A percentile compares a stretch with the other conserved stretches of the same genome.
phyloP scores from a whole-genome alignment of 805 yeast genomes.

The Yarrowia yakushimensis region DNA sequence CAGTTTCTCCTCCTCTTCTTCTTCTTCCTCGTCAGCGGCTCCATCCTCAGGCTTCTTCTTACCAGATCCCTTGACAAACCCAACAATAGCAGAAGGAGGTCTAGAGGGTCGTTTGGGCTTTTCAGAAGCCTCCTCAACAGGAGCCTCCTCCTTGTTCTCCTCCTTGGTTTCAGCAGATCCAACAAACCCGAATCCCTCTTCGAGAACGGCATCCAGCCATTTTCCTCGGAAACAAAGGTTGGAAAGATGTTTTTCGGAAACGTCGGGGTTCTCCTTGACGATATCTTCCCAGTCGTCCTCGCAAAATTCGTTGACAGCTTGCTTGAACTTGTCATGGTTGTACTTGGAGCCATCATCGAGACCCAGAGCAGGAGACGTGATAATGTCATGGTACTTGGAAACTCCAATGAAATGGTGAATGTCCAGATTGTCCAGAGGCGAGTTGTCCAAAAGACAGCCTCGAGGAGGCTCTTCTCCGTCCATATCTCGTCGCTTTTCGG shows the following conservation, averaged over 20 bases:
- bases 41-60: neutral
- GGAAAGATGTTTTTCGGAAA: neutral
- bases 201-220: constrained; percentile 22
- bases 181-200: constrained; percentile 24
- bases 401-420: constrained; percentile 86
- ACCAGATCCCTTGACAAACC: constrained; percentile 5
- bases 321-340: constrained; percentile 73
- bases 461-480: constrained; percentile 63
- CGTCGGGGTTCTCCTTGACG: constrained; percentile 43
- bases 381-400: constrained; percentile 94
- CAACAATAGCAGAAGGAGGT: neutral
- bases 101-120: neutral
- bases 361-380: constrained; percentile 80
- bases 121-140: neutral
- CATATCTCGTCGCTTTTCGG: constrained; percentile 57
- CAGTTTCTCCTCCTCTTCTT: neutral
- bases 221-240: constrained; percentile 22
- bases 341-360: constrained; percentile 64
- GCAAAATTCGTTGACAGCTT: constrained; percentile 68
- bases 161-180: neutral
- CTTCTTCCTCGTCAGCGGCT: neutral
- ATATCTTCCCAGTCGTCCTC: constrained; percentile 64
- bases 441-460: constrained; percentile 85
- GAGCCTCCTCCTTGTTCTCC: neutral
- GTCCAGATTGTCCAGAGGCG: constrained; percentile 77